These are phyloP conservation scores for Starmerella davenportii DNA, from an alignment of 805 yeast species.

Conservation along the genomic window DNA sequence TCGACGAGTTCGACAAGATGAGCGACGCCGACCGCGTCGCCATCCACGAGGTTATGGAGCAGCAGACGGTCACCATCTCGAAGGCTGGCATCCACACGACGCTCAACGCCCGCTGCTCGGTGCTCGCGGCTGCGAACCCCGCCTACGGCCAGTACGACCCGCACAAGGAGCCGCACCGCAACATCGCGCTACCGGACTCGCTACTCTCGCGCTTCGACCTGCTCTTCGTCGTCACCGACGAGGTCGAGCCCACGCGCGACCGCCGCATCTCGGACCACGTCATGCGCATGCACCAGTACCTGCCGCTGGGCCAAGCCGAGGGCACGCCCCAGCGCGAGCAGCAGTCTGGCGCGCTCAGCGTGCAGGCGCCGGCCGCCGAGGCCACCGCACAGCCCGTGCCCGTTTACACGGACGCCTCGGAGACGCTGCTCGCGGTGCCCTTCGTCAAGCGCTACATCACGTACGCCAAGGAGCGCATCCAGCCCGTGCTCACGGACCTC, in stretches of 20 bases:
- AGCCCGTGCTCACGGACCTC: slow-evolving; percentile 57
- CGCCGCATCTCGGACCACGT: slow-evolving; percentile 87
- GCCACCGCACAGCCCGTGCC: slow-evolving; percentile 19
- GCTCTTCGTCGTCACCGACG: slow-evolving; percentile 89
- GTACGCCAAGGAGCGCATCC: slow-evolving; percentile 75
- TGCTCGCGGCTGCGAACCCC: slow-evolving; percentile 95
- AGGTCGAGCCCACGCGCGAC: slow-evolving; percentile 68
- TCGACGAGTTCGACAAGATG: slow-evolving; percentile 98
- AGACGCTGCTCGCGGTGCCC: slow-evolving; percentile 50
- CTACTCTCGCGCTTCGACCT: slow-evolving; percentile 90
- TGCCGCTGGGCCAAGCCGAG: slow-evolving; percentile 74
- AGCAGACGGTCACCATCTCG: slow-evolving; percentile 94
- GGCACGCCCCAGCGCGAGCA: slow-evolving; percentile 87
- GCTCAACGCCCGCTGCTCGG: slow-evolving; percentile 88
- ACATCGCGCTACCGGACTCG: slow-evolving; percentile 93
- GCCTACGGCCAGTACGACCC: slow-evolving; percentile 92
- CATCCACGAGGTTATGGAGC: slow-evolving; percentile 99
- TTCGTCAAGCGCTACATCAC: slow-evolving; percentile 85
- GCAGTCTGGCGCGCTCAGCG: slow-evolving; percentile 51
- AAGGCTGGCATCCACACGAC: slow-evolving; percentile 97
- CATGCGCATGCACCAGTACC: slow-evolving; percentile 73
- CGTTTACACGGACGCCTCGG: slow-evolving; percentile 35
- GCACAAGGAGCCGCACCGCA: slow-evolving; percentile 88
- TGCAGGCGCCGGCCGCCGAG: slow-evolving; percentile 40
- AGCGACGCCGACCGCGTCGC: slow-evolving; percentile 92